These are phyloP conservation scores for Vitis vinifera DNA, from an alignment of 164 flowering plant genomes.

Conservation along the genomic window DNA sequence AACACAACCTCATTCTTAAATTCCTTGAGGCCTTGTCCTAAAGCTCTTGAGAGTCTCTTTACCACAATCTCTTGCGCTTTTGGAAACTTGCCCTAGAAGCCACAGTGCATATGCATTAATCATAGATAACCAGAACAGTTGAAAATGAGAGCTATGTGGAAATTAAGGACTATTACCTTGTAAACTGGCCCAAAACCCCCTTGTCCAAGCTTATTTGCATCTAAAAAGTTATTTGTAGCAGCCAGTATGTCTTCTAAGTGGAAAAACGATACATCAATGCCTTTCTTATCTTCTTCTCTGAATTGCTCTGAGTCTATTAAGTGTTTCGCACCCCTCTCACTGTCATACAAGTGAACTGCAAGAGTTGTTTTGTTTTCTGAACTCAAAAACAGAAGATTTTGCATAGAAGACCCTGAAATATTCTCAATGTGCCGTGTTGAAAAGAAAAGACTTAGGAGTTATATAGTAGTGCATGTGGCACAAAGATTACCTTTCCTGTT, in stretches of 20 bases:
- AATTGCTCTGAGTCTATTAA: slow-evolving; percentile 10
- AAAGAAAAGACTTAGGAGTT: too few species aligned
- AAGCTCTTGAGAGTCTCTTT: background rate
- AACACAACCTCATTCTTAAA: too few species aligned
- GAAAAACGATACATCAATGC: slow-evolving; percentile 20
- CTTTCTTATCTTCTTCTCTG: slow-evolving; percentile 14
- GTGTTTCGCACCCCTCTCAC: slow-evolving; percentile 12
- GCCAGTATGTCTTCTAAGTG: slow-evolving; percentile 6
- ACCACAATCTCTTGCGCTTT: background rate
- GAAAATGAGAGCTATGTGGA: background rate
- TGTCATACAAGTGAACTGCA: background rate
- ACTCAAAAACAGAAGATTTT: too few species aligned
- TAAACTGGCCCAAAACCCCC: too few species aligned
- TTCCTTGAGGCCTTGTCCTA: too few species aligned
- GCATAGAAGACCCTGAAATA: too few species aligned
- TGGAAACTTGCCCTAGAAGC: background rate
- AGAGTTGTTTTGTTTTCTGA: background rate
- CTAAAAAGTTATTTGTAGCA: background rate
- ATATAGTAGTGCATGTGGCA: too few species aligned
- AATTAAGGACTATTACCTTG: background rate
- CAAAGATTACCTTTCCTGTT: too few species aligned
- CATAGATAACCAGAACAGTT: background rate
- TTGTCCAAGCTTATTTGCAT: too few species aligned
- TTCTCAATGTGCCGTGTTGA: too few species aligned
- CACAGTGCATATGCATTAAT: too few species aligned